These are phyloP conservation scores for Bocquillonia castaneifolia DNA, from an alignment of 441 rosid genomes.

Conservation along the genomic window DNA sequence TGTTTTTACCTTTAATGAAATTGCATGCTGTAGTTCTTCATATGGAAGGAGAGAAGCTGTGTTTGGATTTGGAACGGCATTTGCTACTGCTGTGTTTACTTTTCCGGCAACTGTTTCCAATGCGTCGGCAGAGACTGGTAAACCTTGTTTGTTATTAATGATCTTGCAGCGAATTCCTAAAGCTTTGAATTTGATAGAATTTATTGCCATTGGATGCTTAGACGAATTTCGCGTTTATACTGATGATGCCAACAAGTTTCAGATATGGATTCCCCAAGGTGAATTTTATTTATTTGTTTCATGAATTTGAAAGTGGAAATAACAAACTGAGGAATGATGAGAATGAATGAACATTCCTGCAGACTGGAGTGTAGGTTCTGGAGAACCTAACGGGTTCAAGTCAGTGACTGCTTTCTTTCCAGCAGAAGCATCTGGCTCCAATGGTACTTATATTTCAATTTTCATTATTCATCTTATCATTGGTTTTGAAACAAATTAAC, in stretches of 20 bases:
- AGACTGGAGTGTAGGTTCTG: constrained; percentile 77
- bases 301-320: too few relatives aligned
- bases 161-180: not conserved
- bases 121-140: constrained; percentile 55
- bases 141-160: not conserved
- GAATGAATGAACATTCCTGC: constrained; percentile 15
- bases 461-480: not conserved
- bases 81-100: constrained; percentile 39
- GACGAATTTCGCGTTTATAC: constrained; percentile 46
- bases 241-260: constrained; percentile 80
- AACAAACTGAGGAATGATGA: not conserved
- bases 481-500: not conserved
- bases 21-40: constrained; percentile 21
- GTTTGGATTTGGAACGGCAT: constrained; percentile 43
- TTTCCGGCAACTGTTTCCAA: constrained; percentile 38
- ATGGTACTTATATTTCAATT: constrained; percentile 35
- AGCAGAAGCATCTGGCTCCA: constrained; percentile 47
- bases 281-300: too few relatives aligned
- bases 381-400: constrained; percentile 70
- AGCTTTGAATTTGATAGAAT: not conserved
- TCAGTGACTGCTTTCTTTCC: constrained; percentile 87
- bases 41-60: constrained; percentile 51
- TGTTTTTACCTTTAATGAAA: not conserved
- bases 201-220: constrained; percentile 7
- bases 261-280: constrained; percentile 85